phyloP scores from a whole-genome alignment of 805 yeast genomes.

The Tetrapisispora pingtungensis region DNA sequence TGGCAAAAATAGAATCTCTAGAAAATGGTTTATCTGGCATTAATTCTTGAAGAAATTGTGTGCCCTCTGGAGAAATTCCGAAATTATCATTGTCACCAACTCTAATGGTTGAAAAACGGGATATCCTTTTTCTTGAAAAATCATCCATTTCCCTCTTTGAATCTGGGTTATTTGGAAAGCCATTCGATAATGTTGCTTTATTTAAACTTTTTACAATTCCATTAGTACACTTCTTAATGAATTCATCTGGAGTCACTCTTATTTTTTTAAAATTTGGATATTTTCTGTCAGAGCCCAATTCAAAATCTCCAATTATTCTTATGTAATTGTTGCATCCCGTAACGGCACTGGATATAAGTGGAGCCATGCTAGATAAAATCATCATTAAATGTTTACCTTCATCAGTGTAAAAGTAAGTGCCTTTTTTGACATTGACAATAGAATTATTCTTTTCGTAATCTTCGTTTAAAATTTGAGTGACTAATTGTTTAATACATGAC shows the following conservation, averaged over 20 bases:
- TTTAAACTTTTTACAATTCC: slow-evolving; percentile 42
- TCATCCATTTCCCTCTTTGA: not conserved
- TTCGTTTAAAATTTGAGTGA: slow-evolving; percentile 43
- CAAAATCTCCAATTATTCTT: slow-evolving; percentile 56
- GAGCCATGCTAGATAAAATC: slow-evolving; percentile 51
- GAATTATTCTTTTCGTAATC: slow-evolving; percentile 14
- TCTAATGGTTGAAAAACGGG: slow-evolving; percentile 19
- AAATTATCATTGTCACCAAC: slow-evolving; percentile 19
- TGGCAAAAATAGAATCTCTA: slow-evolving; percentile 31
- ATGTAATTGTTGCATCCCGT: slow-evolving; percentile 42
- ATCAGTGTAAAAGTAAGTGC: slow-evolving; percentile 44
- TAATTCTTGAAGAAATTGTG: slow-evolving; percentile 28
- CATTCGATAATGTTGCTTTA: slow-evolving; percentile 19
- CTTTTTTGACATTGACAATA: slow-evolving; percentile 19
- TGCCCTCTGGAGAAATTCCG: slow-evolving; percentile 22
- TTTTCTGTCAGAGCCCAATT: slow-evolving; percentile 45
- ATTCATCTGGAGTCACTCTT: slow-evolving; percentile 48
- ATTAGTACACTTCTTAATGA: slow-evolving; percentile 49
- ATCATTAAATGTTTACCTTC: slow-evolving; percentile 61
- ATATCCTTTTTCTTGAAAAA: not conserved
- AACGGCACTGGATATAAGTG: slow-evolving; percentile 41
- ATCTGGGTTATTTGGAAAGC: no score
- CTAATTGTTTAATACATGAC: slow-evolving; percentile 51
- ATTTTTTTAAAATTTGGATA: slow-evolving; percentile 57
- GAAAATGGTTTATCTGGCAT: slow-evolving; percentile 29